Conservation (phyloP, 1,284 basidiomycete genomes). For the Neolentinus lepideus region DNA sequence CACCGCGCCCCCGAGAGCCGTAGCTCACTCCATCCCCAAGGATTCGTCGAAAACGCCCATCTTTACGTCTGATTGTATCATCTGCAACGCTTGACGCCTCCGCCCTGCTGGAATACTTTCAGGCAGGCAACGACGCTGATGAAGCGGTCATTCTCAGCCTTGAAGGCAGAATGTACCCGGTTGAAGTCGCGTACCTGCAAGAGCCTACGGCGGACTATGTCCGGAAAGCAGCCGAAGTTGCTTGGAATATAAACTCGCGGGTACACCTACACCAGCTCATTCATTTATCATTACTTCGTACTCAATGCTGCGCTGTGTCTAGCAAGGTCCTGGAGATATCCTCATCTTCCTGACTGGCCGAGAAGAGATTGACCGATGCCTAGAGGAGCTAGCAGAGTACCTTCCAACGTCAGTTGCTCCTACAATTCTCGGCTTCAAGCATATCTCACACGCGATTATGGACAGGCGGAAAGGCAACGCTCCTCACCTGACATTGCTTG, state of each 20-base stretch:
- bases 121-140: conserved; percentile 36
- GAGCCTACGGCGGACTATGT: conserved; percentile 80
- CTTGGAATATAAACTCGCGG: conserved; percentile 82
- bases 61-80: conserved; percentile 86
- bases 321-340: conserved; percentile 82
- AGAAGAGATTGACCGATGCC: conserved; percentile 89
- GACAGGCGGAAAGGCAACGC: conserved; percentile 60
- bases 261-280: conserved; percentile 29
- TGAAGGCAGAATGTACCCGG: conserved; percentile 90
- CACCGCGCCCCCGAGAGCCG: conserved; percentile 18
- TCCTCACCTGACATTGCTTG: conserved; percentile 58
- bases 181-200: conserved; percentile 74
- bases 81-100: conserved; percentile 94
- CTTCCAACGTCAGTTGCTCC: conserved; percentile 55
- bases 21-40: conserved; percentile 32
- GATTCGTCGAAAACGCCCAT: conserved; percentile 84
- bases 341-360: conserved; percentile 94
- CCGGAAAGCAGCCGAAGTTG: conserved; percentile 75
- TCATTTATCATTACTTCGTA: neutral
- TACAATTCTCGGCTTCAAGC: neutral
- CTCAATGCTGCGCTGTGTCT: conserved; percentile 7
- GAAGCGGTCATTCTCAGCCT: conserved; percentile 81
- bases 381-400: conserved; percentile 78
- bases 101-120: conserved; percentile 87
- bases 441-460: conserved; percentile 4